Percentiles rank a stretch among this genome's conserved stretches.
These are phyloP conservation scores for Beauveria australis DNA, from an alignment of 2,329 filamentous ascomycete genomes.

Conservation along the genomic window DNA sequence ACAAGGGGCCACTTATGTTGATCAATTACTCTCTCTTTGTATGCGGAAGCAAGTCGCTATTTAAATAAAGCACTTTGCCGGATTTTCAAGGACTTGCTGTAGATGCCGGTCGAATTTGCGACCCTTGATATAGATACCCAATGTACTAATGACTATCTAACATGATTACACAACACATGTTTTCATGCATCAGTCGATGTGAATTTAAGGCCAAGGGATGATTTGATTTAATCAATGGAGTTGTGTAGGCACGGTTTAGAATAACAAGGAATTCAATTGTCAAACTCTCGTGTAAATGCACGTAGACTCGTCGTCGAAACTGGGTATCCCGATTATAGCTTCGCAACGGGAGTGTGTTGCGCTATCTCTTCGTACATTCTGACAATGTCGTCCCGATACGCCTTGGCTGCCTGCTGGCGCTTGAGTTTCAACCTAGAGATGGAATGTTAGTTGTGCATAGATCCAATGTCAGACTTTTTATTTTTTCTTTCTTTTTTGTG, in stretches of 20 bases:
- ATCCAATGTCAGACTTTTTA: background rate
- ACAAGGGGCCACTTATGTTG: conserved; percentile 13
- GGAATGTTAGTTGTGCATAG: conserved; percentile 10
- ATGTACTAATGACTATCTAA: background rate
- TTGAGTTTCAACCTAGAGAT: conserved; percentile 48
- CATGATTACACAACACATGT: background rate
- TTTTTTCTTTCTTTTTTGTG: too few species aligned
- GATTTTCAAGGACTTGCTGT: too few species aligned
- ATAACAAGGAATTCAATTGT: too few species aligned
- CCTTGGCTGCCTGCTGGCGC: conserved; percentile 46
- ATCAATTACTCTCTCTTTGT: conserved; percentile 16
- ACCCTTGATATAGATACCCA: background rate
- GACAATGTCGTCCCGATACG: conserved; percentile 45
- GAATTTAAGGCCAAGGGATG: too few species aligned
- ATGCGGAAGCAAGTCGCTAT: conserved; percentile 12
- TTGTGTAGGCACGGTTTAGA: too few species aligned
- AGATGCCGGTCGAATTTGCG: background rate
- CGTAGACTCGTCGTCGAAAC: background rate
- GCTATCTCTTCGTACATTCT: conserved; percentile 49
- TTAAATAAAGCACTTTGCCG: background rate
- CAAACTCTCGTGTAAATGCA: too few species aligned
- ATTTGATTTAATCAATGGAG: too few species aligned
- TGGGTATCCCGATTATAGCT: conserved; percentile 26
- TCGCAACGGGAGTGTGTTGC: conserved; percentile 31
- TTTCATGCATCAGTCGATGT: too few species aligned